phyloP scores from a whole-genome alignment of 768 basidiomycete genomes.

The Termitomyces sp. region DNA sequence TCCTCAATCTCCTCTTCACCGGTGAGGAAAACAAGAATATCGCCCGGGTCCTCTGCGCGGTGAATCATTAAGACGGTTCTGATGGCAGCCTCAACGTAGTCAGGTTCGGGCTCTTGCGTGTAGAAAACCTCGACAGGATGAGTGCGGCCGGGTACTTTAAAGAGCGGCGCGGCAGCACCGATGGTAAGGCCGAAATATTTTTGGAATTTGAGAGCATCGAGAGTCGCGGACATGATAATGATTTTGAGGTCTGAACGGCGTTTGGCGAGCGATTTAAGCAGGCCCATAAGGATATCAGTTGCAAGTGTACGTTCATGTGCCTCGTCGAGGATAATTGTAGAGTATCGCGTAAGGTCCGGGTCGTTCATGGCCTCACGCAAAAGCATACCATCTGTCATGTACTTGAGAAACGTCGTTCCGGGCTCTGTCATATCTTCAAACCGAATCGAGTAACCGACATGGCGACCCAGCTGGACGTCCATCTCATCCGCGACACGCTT shows the following conservation, averaged over 20 bases:
- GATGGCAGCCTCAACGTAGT: slow-evolving; percentile 97
- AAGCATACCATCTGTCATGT: slow-evolving; percentile 99
- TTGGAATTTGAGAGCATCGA: slow-evolving; percentile 95
- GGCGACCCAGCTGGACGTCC: slow-evolving; percentile 92
- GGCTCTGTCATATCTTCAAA: slow-evolving; percentile 95
- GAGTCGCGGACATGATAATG: slow-evolving; percentile 97
- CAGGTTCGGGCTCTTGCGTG: slow-evolving; percentile 86
- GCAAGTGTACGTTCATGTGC: slow-evolving; percentile 97
- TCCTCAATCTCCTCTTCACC: slow-evolving; percentile 99
- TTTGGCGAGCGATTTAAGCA: slow-evolving; percentile 81
- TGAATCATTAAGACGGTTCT: slow-evolving; percentile 97
- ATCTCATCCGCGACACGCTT: slow-evolving; percentile 99
- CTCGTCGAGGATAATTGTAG: slow-evolving; percentile 97
- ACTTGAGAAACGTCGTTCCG: slow-evolving; percentile 92
- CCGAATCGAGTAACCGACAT: slow-evolving; percentile 97
- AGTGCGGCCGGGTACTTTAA: slow-evolving; percentile 89
- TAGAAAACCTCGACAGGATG: slow-evolving; percentile 97
- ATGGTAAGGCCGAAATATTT: slow-evolving; percentile 73
- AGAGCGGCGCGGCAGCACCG: slow-evolving; percentile 58
- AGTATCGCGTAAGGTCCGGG: slow-evolving; percentile 81
- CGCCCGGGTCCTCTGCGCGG: slow-evolving; percentile 89
- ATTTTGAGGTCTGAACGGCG: slow-evolving; percentile 88
- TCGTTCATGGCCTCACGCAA: slow-evolving; percentile 99
- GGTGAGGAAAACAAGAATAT: slow-evolving; percentile 91
- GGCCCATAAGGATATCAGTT: slow-evolving; percentile 97